Evolutionary conservation across 768 basidiomycete genomes (phyloP).

Genomic region (Podaxis rugospora): DNA sequence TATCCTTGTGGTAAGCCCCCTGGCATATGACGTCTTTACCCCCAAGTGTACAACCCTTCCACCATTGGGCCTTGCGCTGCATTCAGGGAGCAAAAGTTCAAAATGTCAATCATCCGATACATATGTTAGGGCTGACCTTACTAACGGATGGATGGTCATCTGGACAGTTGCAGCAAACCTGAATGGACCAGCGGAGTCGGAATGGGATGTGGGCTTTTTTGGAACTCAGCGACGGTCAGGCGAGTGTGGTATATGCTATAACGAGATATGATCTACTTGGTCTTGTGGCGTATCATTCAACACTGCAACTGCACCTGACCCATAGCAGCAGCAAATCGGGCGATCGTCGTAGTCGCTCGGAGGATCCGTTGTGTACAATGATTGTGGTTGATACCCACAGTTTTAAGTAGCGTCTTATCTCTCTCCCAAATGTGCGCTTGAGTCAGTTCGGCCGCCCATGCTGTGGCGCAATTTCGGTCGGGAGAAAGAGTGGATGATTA

Average conservation of each 20-base stretch:
- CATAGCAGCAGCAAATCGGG: not conserved
- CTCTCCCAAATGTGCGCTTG: too few relatives aligned
- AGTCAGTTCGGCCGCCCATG: too few relatives aligned
- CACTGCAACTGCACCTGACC: not conserved
- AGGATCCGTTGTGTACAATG: too few relatives aligned
- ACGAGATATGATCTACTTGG: not conserved
- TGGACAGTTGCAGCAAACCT: not conserved
- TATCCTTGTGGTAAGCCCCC: not conserved
- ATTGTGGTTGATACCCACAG: too few relatives aligned
- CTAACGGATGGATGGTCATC: not conserved
- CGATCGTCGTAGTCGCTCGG: not conserved
- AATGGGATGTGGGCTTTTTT: not conserved
- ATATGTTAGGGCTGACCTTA: not conserved
- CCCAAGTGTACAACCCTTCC: not conserved
- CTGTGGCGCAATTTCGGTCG: too few relatives aligned
- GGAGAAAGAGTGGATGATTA: not conserved
- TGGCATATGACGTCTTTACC: not conserved
- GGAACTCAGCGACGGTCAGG: not conserved
- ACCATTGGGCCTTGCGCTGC: not conserved
- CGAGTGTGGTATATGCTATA: not conserved
- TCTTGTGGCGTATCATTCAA: not conserved
- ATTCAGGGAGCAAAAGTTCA: not conserved
- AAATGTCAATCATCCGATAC: not conserved
- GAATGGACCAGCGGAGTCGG: not conserved
- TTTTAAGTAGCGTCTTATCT: too few relatives aligned